Conservation (phyloP, 2,329 filamentous ascomycete species). For the Neopestalotiopsis sp. region DNA sequence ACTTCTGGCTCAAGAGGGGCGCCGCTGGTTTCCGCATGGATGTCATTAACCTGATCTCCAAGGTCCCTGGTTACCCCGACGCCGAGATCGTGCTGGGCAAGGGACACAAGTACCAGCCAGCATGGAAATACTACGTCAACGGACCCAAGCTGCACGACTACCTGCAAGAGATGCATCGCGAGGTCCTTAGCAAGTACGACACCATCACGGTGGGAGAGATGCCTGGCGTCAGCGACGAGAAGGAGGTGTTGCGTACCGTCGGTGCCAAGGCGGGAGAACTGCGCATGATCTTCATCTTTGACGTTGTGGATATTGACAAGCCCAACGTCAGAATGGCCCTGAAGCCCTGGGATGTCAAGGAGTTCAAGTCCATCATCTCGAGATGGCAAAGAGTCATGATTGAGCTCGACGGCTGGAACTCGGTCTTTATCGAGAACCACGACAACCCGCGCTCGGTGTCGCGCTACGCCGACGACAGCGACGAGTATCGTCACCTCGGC, state of each 20-base stretch:
- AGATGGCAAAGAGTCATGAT: conserved; percentile 53
- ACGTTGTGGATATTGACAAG: conserved; percentile 66
- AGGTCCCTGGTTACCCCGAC: conserved; percentile 63
- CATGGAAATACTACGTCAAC: conserved; percentile 65
- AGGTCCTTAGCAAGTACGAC: conserved; percentile 64
- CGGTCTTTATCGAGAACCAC: conserved; percentile 70
- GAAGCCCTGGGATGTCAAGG: conserved; percentile 51
- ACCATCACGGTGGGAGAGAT: conserved; percentile 77
- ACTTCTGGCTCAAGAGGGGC: conserved; percentile 79
- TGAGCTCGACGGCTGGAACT: conserved; percentile 63
- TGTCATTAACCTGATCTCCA: conserved; percentile 76
- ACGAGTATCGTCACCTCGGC: conserved; percentile 51
- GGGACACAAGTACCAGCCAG: conserved; percentile 55
- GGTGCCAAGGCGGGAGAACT: conserved; percentile 63
- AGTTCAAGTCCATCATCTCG: conserved; percentile 44
- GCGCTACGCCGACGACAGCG: conserved; percentile 56
- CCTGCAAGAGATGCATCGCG: conserved; percentile 66
- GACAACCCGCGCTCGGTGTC: conserved; percentile 66
- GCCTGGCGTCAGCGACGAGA: conserved; percentile 64
- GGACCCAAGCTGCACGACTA: conserved; percentile 74
- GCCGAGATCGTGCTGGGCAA: conserved; percentile 58
- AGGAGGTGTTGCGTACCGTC: conserved; percentile 65
- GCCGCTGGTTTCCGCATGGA: conserved; percentile 79
- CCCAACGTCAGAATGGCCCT: conserved; percentile 49
- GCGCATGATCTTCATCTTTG: conserved; percentile 74